Conservation (phyloP, 805 yeast species). For the Yamadazyma nakazawae region DNA sequence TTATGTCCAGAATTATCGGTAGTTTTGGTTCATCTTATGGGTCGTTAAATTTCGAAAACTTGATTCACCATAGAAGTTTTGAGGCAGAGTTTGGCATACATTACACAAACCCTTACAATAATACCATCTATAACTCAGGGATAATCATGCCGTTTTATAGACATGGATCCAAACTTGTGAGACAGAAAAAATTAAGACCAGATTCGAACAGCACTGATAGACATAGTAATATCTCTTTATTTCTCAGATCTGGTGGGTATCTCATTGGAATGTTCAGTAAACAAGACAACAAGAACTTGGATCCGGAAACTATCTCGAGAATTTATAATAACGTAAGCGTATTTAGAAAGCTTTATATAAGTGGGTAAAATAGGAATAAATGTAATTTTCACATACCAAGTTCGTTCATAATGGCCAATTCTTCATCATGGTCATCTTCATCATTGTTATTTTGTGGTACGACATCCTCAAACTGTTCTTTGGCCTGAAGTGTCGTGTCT, state of each 20-base stretch:
- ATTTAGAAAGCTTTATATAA: constrained; percentile 46
- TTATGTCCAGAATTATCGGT: constrained; percentile 47
- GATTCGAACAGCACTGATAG: constrained; percentile 2
- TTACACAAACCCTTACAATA: constrained; percentile 30
- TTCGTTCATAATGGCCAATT: constrained; percentile 37
- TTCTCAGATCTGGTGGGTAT: constrained; percentile 51
- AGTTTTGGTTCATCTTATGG: constrained; percentile 27
- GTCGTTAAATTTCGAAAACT: constrained; percentile 29
- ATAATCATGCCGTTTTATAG: constrained; percentile 52
- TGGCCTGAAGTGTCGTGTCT: neutral
- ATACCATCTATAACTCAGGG: constrained; percentile 44
- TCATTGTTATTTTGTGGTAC: neutral
- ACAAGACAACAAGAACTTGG: constrained; percentile 17
- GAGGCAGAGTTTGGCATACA: constrained; percentile 51
- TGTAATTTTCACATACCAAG: constrained; percentile 23
- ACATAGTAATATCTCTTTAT: constrained; percentile 20
- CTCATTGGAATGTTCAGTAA: constrained; percentile 46
- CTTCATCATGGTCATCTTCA: constrained; percentile 22
- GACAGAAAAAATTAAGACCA: constrained; percentile 23
- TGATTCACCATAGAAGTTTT: constrained; percentile 44
- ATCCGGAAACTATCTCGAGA: constrained; percentile 40
- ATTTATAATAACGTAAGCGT: constrained; percentile 46
- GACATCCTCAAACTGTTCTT: neutral
- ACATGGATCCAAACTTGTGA: constrained; percentile 41
- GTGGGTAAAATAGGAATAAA: neutral